Base-by-base conservation (phyloP, 768 basidiomycete species). In the Fistulinella prunicolor region DNA sequence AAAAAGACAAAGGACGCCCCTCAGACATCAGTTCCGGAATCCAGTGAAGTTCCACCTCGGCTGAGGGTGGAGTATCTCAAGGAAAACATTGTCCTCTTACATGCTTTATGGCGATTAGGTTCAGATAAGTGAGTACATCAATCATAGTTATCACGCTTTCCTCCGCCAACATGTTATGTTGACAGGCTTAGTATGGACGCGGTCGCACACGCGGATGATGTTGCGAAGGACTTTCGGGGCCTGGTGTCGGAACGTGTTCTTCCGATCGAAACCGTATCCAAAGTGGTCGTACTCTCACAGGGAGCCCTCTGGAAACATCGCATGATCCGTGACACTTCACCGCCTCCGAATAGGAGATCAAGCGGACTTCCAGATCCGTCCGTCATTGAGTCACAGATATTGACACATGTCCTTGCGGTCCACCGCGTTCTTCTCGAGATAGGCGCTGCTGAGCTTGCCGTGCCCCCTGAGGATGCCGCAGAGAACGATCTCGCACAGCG, bases 271-370 rank as follows among this genome's bases (percentile, higher is more conserved):
- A 76, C 81, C 51, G 89, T 96, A 52, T 77, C 81, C 47, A 86
- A 86, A 60, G 73, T 83, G 10, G 70, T 91, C 42, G 77, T 88
- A 24, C 76, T 92, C 32, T 76, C 84, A 1, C 80, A 95, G 52
- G 86, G 89, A 26, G 87, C 89, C 0, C 74, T 94, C 12, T 95
- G 90, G 87, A 86, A 85, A 53, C 81, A 89, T 50, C 79, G 87
- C 22, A 85, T 90, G 79, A 73, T 83, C 54, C 85, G 83, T 38
- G 76, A 80, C 26, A 56, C 70, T 32, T 54, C 71, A 35, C 53
- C 65, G 10, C 52, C 64, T 36, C 55, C 55, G 22, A 53, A 64
- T 53, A 68, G 51, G 59, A 55, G 53, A 46, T 55, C 66, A 34
- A 50, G 37, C 14, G 51, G 54, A 46, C 41, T 44, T 42, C 39